Evolutionary conservation across 2,329 filamentous ascomycete species (phyloP), one percentile per base, ranked within the genome.

Genomic region (Tolypocladium guangdongense): DNA sequence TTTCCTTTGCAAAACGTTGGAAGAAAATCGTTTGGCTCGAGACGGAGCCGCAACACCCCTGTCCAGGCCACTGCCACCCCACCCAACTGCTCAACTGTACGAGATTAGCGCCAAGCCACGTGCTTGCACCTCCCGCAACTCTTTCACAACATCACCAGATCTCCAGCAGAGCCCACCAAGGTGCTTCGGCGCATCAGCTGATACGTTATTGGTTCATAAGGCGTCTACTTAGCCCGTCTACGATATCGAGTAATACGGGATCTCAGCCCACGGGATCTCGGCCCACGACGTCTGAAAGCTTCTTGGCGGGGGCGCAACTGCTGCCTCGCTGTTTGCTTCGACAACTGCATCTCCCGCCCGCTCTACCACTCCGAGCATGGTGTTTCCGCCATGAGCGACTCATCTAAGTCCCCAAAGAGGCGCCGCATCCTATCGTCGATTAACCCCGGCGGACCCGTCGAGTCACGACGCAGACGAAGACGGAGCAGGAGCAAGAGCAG

Each of bases 371-470:
- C 43, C 11, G 43, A 47, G 11, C 49, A 67, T 66, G 59, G 60
- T 54, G 52, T 50, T 54, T 53, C 51, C 61, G 58, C 59, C 55
- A 73, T 72, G 70, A 65, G 61, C 53, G 63, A 63, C 55, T 54
- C 56, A 43, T 56, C 59, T 14, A 54, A 66, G 49, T 73, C 71
- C 30, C 67, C 71, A 33, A 68, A 65, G 58, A 64, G 76, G 62
- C 72, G 74, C n/a, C 74, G 73, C 46, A 76, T 78, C 22, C 66
- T 78, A 20, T 74, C 73, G 7, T 78, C 75, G 7, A 74, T 76
- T 59, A 76, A 77, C 56, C 71, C 66, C 7, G 65, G 67, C 5
- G 51, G 54, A 10, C 52, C 56, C 20, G 16, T 35, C 41, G 43
- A 54, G 22, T 32, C 50, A 14, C 27, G 49, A 39, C 22, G 51